Evolutionary conservation across 1,284 basidiomycete species (phyloP), one percentile per base, ranked within the genome.

Genomic region (Trichosporon sp.): DNA sequence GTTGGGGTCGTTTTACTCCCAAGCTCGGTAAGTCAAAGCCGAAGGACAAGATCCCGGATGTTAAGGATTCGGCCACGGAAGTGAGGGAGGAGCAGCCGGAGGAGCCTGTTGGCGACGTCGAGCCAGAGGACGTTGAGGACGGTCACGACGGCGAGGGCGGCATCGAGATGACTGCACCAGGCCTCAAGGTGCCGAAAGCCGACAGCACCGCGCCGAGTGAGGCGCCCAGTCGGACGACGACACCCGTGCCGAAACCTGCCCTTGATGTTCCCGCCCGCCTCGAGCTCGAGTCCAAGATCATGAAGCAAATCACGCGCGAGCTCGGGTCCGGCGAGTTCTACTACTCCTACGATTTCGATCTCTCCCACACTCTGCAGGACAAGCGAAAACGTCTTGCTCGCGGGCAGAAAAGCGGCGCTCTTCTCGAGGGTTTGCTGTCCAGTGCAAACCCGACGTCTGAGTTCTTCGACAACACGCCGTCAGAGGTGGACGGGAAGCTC

Each of bases 321-420:
- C 81, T 84, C 38, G 74, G 72, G 2, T 76, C 78, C 1, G 84
- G 84, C 38, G 80, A 79, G 48, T 84, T 85, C 76, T 85, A 83
- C 78, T 85, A 86, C 80, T 82, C 82, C n/a, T 84, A 84, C 78
- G 85, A 86, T 51, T 82, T 84, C 67, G 87, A 88, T 76, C 81
- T 87, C 38, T 87, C 87, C 2, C 85, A 84, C 38, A 82, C 84
- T 0, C 74, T 87, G 32, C 86, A 87, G 73, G 78, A 80, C 70
- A 87, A 87, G 76, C 78, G 85, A 7, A 74, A 78, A 7, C 76
- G 78, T 1, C 70, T 86, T 19, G 67, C 76, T 7, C 71, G 75
- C n/a, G 70, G 77, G 1, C 71, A 71, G 4, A 72, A 74, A 1
- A 75, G 76, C 7, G 71, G 68, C 26, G 65, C 70, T 0, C 75